Evolutionary conservation across 176 grass and related monocot species (phyloP).

Genomic region (Phoenix dactylifera): DNA sequence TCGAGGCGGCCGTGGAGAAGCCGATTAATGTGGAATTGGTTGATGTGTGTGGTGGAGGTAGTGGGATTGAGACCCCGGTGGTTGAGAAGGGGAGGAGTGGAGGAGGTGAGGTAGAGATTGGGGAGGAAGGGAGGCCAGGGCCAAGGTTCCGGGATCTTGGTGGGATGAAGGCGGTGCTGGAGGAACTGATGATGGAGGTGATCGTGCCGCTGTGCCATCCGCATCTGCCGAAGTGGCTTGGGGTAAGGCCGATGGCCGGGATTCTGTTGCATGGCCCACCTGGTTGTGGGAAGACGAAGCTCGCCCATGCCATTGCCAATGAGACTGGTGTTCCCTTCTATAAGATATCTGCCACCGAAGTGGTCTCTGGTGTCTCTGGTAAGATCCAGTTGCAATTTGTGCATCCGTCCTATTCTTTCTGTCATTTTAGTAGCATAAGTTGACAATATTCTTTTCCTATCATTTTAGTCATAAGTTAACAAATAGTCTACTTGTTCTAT

Average conservation of each 20-base stretch:
- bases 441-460: too few relatives aligned
- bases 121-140: conserved; percentile 17
- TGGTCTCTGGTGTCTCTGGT: conserved; percentile 88
- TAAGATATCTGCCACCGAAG: conserved; percentile 79
- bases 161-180: conserved; percentile 55
- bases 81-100: conserved; percentile 22
- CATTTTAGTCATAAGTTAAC: too few relatives aligned
- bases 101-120: neutral
- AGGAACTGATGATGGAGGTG: conserved; percentile 85
- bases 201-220: conserved; percentile 80
- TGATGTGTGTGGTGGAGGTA: conserved; percentile 18
- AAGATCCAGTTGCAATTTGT: conserved; percentile 3
- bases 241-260: conserved; percentile 63
- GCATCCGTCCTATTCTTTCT: too few relatives aligned
- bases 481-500: too few relatives aligned
- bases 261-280: conserved; percentile 77
- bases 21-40: conserved; percentile 22
- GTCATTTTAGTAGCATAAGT: too few relatives aligned
- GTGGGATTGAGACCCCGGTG: conserved; percentile 2
- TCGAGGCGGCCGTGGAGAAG: conserved; percentile 48
- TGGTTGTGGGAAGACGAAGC: conserved; percentile 78
- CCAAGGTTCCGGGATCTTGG: conserved; percentile 60
- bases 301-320: conserved; percentile 80
- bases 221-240: conserved; percentile 47
- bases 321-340: conserved; percentile 86